Conservation (phyloP, 2,329 filamentous ascomycete species). For the Pseudogymnoascus sp. region DNA sequence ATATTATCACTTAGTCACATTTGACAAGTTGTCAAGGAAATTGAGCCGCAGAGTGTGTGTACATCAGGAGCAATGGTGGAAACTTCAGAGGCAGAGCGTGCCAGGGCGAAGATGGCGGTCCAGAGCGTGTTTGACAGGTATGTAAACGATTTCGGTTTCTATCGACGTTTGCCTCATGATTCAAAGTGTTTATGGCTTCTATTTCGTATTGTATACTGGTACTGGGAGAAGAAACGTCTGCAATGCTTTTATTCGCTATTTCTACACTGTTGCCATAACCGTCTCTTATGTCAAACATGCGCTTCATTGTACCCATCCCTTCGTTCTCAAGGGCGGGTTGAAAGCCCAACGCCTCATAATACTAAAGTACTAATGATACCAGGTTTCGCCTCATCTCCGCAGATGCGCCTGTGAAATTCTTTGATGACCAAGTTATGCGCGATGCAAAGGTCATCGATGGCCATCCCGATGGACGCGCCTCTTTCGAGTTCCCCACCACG, state of each 20-base stretch:
- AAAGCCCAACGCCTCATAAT: background rate
- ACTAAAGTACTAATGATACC: background rate
- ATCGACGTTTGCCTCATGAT: background rate
- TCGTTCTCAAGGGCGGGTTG: background rate
- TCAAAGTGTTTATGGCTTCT: background rate
- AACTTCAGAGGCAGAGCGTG: conserved; percentile 12
- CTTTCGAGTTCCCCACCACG: conserved; percentile 38
- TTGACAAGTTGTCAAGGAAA: background rate
- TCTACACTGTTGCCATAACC: background rate
- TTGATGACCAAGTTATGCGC: conserved; percentile 20
- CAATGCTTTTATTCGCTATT: background rate
- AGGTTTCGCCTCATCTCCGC: conserved; percentile 18
- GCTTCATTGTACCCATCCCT: background rate
- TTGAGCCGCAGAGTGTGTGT: background rate
- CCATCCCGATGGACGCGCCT: conserved; percentile 27
- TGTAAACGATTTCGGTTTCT: conserved; percentile 3
- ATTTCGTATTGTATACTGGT: background rate
- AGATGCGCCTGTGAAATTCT: conserved; percentile 11
- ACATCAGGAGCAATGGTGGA: background rate
- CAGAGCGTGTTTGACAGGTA: conserved; percentile 25
- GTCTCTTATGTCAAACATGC: background rate
- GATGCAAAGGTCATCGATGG: conserved; percentile 25
- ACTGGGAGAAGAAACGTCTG: background rate
- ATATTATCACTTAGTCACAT: background rate
- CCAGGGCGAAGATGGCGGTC: conserved; percentile 21